Evolutionary conservation across 768 basidiomycete species (phyloP).

Genomic region (Lactifluus subvellereus): DNA sequence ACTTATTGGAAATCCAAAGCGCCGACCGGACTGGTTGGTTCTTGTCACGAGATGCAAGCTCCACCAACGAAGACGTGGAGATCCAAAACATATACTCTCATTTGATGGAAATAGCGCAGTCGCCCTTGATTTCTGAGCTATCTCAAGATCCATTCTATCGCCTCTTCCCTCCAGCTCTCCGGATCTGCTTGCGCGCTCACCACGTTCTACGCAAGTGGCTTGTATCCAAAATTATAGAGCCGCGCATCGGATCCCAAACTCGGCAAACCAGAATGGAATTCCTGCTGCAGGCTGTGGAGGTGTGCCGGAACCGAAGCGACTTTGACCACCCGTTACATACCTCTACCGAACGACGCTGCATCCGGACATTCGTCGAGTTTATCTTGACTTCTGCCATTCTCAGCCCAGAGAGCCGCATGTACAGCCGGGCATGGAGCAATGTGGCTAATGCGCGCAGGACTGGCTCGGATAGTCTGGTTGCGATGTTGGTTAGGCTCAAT

Average conservation of each 20-base stretch:
- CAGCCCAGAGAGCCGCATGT: conserved; percentile 74
- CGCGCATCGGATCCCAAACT: conserved; percentile 53
- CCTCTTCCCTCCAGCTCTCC: conserved; percentile 65
- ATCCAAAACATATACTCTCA: conserved; percentile 76
- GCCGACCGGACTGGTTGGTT: conserved; percentile 82
- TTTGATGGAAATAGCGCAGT: conserved; percentile 66
- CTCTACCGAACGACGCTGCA: conserved; percentile 52
- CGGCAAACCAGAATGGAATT: conserved; percentile 72
- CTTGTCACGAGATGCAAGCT: conserved; percentile 46
- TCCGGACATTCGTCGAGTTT: conserved; percentile 77
- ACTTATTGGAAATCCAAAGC: conserved; percentile 75
- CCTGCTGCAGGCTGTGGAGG: conserved; percentile 64
- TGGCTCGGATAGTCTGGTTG: conserved; percentile 53
- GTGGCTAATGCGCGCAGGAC: conserved; percentile 59
- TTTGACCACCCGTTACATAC: conserved; percentile 32
- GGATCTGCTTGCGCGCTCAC: conserved; percentile 73
- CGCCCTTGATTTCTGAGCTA: conserved; percentile 63
- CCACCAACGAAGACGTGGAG: conserved; percentile 58
- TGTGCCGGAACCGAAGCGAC: conserved; percentile 60
- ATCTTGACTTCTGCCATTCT: conserved; percentile 69
- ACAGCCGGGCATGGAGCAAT: conserved; percentile 72
- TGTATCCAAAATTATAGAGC: conserved; percentile 59
- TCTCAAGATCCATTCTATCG: conserved; percentile 67
- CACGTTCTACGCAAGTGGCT: conserved; percentile 75
- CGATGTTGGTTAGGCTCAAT: conserved; percentile 49